These are phyloP conservation scores for Peniophora sp. DNA, from an alignment of 1,284 basidiomycete genomes.

Conservation along the genomic window DNA sequence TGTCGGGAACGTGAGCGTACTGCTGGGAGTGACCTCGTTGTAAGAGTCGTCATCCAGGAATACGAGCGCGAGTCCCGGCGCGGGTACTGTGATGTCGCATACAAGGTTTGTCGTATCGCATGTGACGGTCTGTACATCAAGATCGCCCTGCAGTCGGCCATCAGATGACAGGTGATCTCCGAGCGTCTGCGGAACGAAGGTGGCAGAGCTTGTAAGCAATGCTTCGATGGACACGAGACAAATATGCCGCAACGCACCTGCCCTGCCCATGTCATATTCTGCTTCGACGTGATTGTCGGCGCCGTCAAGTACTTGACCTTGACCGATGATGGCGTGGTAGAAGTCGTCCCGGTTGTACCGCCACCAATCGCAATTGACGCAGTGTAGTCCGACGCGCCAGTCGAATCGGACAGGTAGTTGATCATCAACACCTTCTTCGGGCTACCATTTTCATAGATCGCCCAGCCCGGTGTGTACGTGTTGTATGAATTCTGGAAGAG, in stretches of 20 bases:
- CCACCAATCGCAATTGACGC: slow-evolving; percentile 38
- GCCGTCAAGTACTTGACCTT: slow-evolving; percentile 52
- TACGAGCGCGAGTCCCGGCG: slow-evolving; percentile 66
- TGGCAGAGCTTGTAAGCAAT: slow-evolving; percentile 21
- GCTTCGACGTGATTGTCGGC: slow-evolving; percentile 48
- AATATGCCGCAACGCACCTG: no score
- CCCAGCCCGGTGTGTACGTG: slow-evolving; percentile 63
- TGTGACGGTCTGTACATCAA: slow-evolving; percentile 41
- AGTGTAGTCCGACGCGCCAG: slow-evolving; percentile 42
- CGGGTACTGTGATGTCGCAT: slow-evolving; percentile 57
- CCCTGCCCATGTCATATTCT: slow-evolving; percentile 63
- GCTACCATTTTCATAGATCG: slow-evolving; percentile 56
- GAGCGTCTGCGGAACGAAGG: no score
- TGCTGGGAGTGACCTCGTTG: slow-evolving; percentile 21
- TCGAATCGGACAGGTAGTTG: slow-evolving; percentile 57
- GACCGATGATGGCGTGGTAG: slow-evolving; percentile 33
- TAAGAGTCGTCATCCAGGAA: slow-evolving; percentile 47
- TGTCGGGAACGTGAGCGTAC: slow-evolving; percentile 45
- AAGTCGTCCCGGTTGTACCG: slow-evolving; percentile 27
- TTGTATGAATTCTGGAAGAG: slow-evolving; percentile 40
- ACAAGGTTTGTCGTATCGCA: slow-evolving; percentile 42
- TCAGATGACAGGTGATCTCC: slow-evolving; percentile 55
- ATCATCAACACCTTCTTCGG: slow-evolving; percentile 55
- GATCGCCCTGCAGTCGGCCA: slow-evolving; percentile 48
- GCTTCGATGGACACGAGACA: not conserved